Evolutionary conservation across 2,329 filamentous ascomycete species (phyloP).

Genomic region (Ophiocordyceps camponoti-rufipedis): DNA sequence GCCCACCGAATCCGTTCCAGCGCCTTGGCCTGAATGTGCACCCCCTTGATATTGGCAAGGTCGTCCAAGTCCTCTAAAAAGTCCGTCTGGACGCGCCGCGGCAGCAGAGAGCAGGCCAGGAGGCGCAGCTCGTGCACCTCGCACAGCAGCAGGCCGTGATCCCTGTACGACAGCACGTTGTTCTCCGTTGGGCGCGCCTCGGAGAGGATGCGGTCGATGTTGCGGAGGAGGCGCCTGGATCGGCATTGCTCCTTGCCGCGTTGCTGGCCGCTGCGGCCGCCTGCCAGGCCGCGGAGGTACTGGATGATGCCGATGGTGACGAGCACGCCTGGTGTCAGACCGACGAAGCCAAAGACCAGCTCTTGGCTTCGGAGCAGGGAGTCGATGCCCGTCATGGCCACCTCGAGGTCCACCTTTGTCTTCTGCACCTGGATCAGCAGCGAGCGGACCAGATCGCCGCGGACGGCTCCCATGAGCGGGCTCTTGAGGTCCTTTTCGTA

Average conservation of each 20-base stretch:
- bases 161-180: constrained; percentile 71
- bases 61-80: constrained; percentile 82
- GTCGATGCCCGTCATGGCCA: constrained; percentile 92
- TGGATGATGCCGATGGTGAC: constrained; percentile 58
- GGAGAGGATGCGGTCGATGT: constrained; percentile 67
- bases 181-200: constrained; percentile 51
- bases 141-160: constrained; percentile 77
- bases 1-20: constrained; percentile 78
- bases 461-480: constrained; percentile 66
- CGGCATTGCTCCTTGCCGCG: constrained; percentile 48
- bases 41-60: constrained; percentile 63
- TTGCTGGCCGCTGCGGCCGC: constrained; percentile 49
- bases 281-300: constrained; percentile 54
- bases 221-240: constrained; percentile 62
- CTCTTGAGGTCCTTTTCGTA: constrained; percentile 78
- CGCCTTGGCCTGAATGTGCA: constrained; percentile 61
- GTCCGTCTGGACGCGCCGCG: constrained; percentile 57
- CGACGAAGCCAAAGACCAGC: constrained; percentile 92
- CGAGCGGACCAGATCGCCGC: constrained; percentile 74
- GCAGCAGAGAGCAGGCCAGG: constrained; percentile 42
- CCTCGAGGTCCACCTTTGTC: constrained; percentile 94
- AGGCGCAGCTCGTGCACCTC: constrained; percentile 72
- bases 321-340: constrained; percentile 80
- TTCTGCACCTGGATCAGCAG: constrained; percentile 95
- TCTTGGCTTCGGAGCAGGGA: constrained; percentile 89